phyloP scores from a whole-genome alignment of 2,329 filamentous ascomycete genomes.

The Pyricularia pennisetigena region DNA sequence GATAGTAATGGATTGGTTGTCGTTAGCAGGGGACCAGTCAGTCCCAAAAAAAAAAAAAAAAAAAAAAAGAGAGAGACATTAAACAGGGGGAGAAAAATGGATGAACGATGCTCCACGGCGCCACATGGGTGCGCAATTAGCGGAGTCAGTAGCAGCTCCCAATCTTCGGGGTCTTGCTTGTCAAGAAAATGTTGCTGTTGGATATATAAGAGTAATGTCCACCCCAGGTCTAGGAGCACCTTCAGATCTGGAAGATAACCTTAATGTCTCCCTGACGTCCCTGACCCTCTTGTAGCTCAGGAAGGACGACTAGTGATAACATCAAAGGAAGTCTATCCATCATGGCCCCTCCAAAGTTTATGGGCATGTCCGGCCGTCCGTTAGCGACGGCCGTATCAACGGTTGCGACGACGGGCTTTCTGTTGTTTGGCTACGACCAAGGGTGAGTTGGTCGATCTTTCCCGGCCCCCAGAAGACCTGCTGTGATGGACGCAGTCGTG shows the following conservation, averaged over 20 bases:
- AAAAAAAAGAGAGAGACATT: neutral
- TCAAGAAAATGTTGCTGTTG: neutral
- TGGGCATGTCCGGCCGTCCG: constrained; percentile 47
- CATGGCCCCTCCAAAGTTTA: constrained; percentile 45
- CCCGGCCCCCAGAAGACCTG: too few relatives aligned
- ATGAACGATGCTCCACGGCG: neutral
- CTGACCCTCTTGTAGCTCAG: neutral
- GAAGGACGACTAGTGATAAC: neutral
- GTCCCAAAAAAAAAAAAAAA: neutral
- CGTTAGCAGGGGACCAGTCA: neutral
- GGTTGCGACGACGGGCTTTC: constrained; percentile 54
- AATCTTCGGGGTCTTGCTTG: neutral
- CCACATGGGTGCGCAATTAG: neutral
- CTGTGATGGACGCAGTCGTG: too few relatives aligned
- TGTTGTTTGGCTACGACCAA: constrained; percentile 50
- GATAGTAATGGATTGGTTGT: neutral
- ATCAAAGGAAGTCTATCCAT: constrained; percentile 7
- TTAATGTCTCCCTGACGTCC: neutral
- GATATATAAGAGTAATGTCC: neutral
- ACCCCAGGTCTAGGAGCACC: neutral
- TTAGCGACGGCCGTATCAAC: constrained; percentile 48
- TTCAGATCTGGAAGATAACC: neutral
- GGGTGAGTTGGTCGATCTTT: constrained; percentile 17
- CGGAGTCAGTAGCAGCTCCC: neutral
- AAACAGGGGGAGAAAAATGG: neutral